These are phyloP conservation scores for Cymbidium sinense DNA, from an alignment of 106 monocot genomes.

Conservation along the genomic window DNA sequence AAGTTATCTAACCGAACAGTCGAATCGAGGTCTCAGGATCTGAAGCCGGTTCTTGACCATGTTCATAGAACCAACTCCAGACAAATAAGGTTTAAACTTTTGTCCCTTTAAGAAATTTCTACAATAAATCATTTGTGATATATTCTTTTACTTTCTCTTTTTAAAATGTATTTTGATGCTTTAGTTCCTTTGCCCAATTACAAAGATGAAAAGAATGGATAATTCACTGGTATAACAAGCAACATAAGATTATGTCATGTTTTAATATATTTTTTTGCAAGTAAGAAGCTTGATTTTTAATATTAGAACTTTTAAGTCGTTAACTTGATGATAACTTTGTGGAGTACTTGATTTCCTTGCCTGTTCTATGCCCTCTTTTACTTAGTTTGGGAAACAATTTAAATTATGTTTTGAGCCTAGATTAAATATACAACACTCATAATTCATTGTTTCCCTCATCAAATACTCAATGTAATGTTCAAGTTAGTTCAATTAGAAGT, in stretches of 20 bases:
- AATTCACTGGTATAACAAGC: neutral
- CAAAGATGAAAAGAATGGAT: neutral
- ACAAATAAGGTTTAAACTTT: conserved; percentile 39
- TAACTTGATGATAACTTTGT: no score
- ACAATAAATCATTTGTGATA: neutral
- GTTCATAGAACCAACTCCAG: conserved; percentile 45
- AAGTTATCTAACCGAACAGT: conserved; percentile 38
- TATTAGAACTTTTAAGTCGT: no score
- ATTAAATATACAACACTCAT: no score
- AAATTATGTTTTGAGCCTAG: no score
- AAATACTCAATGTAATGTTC: no score
- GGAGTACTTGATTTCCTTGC: no score
- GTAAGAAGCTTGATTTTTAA: no score
- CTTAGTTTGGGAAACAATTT: no score
- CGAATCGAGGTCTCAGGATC: conserved; percentile 70
- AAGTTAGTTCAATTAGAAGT: no score
- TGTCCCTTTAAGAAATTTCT: neutral
- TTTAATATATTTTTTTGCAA: neutral
- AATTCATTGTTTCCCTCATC: no score
- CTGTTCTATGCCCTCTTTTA: no score
- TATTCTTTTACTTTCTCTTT: neutral
- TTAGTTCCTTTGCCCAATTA: neutral
- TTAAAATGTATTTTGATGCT: neutral
- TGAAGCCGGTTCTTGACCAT: conserved; percentile 71
- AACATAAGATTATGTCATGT: neutral